Evolutionary conservation across 805 yeast genomes (phyloP), one percentile per base, ranked within the genome.

Genomic region (Hanseniaspora hatyaiensis): DNA sequence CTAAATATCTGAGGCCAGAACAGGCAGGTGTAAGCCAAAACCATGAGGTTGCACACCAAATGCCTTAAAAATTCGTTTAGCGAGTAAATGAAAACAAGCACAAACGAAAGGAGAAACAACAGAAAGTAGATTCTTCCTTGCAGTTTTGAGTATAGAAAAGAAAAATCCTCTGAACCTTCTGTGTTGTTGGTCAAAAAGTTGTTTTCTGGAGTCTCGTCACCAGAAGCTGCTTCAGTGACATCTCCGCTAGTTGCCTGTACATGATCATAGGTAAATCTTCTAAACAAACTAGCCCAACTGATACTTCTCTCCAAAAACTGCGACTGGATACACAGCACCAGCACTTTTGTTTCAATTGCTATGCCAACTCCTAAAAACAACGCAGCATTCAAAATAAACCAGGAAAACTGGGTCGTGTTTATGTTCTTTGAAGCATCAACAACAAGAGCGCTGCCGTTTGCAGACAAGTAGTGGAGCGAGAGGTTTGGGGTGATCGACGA

Each of bases 1-100:
- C 49, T 45, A 9, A 45, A 45, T 19, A 47, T 40, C 31, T 47
- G 50, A 1, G 50, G 42, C 46, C 45, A 40, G 20, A 40, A 47
- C 9, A 40, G 11, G 2, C 32, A 40, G 4, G 40, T 31, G n/a
- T 22, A 41, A 8, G 23, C 8, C 8, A 47, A n/a, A 1, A 34
- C 19, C 6, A 40, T 4, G 13, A 40, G 8, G 11, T 24, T 36
- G n/a, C 24, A 23, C 3, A 40, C 18, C 9, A 32, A 11, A 26
- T 40, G 36, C 40, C 46, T 47, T 16, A 41, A 6, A 8, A 29
- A 16, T 4, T 26, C 16, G 19, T 31, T 22, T 22, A 30, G 23
- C 1, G 50, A 47, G 23, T 30, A 40, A 11, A 47, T 9, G 6
- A 41, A 26, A 2, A 47, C 37, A 19, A 47, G 13, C 3, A 13